Evolutionary conservation across 2,329 filamentous ascomycete species (phyloP), one percentile per base, ranked within the genome.

Genomic region (Colletotrichum sp.): DNA sequence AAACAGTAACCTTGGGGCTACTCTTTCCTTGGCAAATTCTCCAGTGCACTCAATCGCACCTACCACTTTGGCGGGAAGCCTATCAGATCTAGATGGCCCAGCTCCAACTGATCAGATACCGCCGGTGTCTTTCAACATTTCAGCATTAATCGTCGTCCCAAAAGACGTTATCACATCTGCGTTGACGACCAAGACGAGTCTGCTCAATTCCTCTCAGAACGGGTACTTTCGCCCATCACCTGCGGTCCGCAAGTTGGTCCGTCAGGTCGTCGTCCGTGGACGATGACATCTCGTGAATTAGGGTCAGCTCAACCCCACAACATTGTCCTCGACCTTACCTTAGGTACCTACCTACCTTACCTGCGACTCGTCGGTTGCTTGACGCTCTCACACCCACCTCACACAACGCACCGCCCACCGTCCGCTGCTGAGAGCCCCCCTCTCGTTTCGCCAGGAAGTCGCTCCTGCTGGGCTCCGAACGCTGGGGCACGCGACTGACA

Each of bases 401-500:
- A 55, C 18, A 34, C 63, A 39, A 39, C 16, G 36, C 36, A 67
- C 72, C 62, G 69, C 62, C 72, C 69, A 44, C 69, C 8, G 36
- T 55, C 8, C 26, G 34, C 32, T 52, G 55, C 69, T 67, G 63
- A 72, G 55, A 57, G 44, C 44, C 73, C 69, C 67, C 67, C 63
- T 34, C 57, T 76, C 52, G 69, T 75, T 72, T 67, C 73, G 69
- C 69, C 26, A 57, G 39, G 69, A 28, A 68, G 62, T 67, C 34
- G 69, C 67, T 76, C 63, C 55, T 52, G 44, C 44, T 72, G 57
- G 57, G 63, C 63, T 36, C 39, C 32, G 44, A 49, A 64, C 57
- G 69, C 57, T 57, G 57, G 32, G 36, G 72, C 73, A 76, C 55
- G 63, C 73, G 57, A 76, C 69, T 76, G 73, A 57, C 63, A 72